These are phyloP conservation scores for Quercus aquifolioides DNA, from an alignment of 306 rosid species.

Conservation along the genomic window DNA sequence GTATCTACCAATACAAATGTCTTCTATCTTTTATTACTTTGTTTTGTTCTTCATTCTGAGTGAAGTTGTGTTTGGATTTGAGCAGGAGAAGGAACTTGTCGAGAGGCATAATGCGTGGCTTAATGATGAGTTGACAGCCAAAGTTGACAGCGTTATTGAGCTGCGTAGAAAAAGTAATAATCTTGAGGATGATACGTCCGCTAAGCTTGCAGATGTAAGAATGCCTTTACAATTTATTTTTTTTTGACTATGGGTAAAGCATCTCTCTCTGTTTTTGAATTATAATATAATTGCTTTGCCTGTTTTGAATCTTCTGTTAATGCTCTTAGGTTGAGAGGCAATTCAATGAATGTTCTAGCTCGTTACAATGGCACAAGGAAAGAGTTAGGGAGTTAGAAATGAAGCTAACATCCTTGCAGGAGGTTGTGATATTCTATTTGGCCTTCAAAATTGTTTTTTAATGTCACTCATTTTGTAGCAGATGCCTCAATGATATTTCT, in stretches of 20 bases:
- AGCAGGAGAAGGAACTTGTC: slow-evolving; percentile 90
- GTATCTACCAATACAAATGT: background rate
- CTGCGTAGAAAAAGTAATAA: slow-evolving; percentile 63
- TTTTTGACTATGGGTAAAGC: background rate
- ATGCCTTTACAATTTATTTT: slow-evolving; percentile 3
- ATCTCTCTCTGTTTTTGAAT: background rate
- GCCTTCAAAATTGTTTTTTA: slow-evolving; percentile 5
- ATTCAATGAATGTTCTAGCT: slow-evolving; percentile 61
- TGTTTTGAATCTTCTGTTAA: slow-evolving; percentile 6
- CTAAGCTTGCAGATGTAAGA: slow-evolving; percentile 72
- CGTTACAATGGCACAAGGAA: slow-evolving; percentile 88
- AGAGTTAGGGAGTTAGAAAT: slow-evolving; percentile 64
- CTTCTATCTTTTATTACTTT: background rate
- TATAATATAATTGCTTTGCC: background rate
- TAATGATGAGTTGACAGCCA: slow-evolving; percentile 70
- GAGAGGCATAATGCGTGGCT: slow-evolving; percentile 87
- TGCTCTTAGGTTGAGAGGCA: slow-evolving; percentile 64
- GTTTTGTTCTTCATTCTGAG: slow-evolving; percentile 17
- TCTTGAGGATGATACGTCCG: slow-evolving; percentile 67
- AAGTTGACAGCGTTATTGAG: slow-evolving; percentile 60
- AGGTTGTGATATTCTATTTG: slow-evolving; percentile 48
- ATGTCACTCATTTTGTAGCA: background rate
- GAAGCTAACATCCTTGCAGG: slow-evolving; percentile 60
- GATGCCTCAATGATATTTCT: slow-evolving; percentile 12
- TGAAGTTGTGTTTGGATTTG: slow-evolving; percentile 7